These are phyloP conservation scores for Lodderomyces margitis DNA, from an alignment of 1,139 yeast genomes.

Conservation along the genomic window DNA sequence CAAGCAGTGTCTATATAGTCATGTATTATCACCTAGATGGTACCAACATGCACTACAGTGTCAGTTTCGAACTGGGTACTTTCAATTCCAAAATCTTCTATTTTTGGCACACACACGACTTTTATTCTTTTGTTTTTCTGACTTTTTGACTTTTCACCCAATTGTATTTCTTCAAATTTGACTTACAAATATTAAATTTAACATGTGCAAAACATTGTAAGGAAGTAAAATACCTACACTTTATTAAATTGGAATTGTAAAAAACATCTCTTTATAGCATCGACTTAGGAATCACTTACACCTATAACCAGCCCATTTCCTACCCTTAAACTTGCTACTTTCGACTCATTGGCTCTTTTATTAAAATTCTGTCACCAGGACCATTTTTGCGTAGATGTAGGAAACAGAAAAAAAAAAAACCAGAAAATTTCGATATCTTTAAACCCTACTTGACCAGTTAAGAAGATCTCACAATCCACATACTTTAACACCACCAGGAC, in stretches of 20 bases:
- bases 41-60: not conserved
- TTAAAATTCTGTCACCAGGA: no score
- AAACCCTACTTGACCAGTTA: not conserved
- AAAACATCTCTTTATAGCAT: no score
- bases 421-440: not conserved
- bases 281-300: no score
- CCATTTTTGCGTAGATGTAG: not conserved
- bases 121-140: not conserved
- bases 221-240: no score
- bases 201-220: not conserved
- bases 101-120: not conserved
- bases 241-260: no score
- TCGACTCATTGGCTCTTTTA: no score
- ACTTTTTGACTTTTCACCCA: slow-evolving; percentile 5
- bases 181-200: slow-evolving; percentile 3
- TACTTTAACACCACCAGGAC: not conserved
- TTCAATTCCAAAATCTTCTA: not conserved
- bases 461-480: not conserved
- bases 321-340: no score
- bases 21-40: not conserved
- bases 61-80: slow-evolving; percentile 6
- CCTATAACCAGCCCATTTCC: no score
- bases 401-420: not conserved
- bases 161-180: slow-evolving; percentile 8
- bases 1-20: not conserved